Percentiles rank a stretch among this genome's conserved stretches.
These are phyloP conservation scores for Xylaria telfairii DNA, from an alignment of 495 filamentous ascomycete genomes.

Conservation along the genomic window DNA sequence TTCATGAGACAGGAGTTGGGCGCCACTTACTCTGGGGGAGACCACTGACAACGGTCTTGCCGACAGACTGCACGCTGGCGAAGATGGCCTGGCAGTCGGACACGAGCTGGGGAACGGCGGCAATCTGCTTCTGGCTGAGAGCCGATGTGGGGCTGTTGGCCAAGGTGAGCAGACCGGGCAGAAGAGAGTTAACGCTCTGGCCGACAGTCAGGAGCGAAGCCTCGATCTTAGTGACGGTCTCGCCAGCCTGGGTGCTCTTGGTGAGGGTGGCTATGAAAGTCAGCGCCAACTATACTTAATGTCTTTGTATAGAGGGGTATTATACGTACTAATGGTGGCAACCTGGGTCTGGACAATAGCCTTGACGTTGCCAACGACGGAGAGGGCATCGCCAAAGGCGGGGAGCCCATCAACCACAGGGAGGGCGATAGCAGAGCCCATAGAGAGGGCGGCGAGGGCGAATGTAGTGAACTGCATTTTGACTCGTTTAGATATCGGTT, in stretches of 20 bases:
- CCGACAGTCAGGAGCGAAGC: neutral
- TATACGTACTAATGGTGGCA: neutral
- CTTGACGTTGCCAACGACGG: neutral
- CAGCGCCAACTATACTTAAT: neutral
- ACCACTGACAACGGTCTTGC: neutral
- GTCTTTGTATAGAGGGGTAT: neutral
- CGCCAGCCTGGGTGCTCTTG: neutral
- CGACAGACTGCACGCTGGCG: neutral
- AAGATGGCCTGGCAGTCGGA: neutral
- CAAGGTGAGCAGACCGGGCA: neutral
- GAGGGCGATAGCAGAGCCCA: slow-evolving; percentile 3
- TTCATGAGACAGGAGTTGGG: neutral
- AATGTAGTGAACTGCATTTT: slow-evolving; percentile 14
- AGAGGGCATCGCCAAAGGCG: neutral
- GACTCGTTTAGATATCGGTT: neutral
- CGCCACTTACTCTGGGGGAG: neutral
- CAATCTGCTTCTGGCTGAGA: neutral
- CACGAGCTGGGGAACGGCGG: neutral
- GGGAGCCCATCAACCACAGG: neutral
- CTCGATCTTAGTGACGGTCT: slow-evolving; percentile 1
- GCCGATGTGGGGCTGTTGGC: neutral
- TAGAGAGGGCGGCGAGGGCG: slow-evolving; percentile 5
- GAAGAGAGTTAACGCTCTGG: neutral
- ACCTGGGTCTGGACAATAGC: neutral
- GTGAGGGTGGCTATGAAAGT: neutral